These are phyloP conservation scores for Krasilnikovozyma curviuscula DNA, from an alignment of 768 basidiomycete genomes.

Conservation along the genomic window DNA sequence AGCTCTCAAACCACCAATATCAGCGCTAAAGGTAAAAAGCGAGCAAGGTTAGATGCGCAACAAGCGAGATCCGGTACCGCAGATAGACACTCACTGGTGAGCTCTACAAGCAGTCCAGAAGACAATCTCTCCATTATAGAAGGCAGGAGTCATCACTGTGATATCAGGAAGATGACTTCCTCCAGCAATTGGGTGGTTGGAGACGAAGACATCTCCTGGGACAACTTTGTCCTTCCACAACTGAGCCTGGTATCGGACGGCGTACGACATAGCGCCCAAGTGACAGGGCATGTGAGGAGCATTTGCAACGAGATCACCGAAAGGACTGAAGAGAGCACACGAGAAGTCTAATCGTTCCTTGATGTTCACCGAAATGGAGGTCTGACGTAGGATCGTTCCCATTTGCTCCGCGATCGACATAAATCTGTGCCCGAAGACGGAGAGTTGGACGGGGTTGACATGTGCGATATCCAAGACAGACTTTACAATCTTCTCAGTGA, in stretches of 20 bases:
- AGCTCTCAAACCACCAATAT: background rate
- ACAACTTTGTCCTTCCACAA: conserved; percentile 39
- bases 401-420: conserved; percentile 23
- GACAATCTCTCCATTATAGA: conserved; percentile 46
- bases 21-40: background rate
- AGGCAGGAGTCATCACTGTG: conserved; percentile 84
- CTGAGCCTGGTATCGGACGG: conserved; percentile 21
- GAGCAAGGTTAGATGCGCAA: conserved; percentile 10
- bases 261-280: conserved; percentile 19
- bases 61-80: background rate
- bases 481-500: too few relatives aligned
- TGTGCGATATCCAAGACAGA: background rate
- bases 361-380: conserved; percentile 83
- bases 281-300: conserved; percentile 31
- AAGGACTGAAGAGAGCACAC: conserved; percentile 86
- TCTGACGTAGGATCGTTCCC: conserved; percentile 76
- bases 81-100: conserved; percentile 89
- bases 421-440: conserved; percentile 14
- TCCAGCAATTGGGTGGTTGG: conserved; percentile 30
- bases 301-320: conserved; percentile 84
- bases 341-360: conserved; percentile 90
- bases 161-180: conserved; percentile 60
- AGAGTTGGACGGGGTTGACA: too few relatives aligned
- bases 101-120: conserved; percentile 87
- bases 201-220: conserved; percentile 83